Evolutionary conservation across 2,329 filamentous ascomycete species (phyloP).

Genomic region (Fusarium marasasianum): DNA sequence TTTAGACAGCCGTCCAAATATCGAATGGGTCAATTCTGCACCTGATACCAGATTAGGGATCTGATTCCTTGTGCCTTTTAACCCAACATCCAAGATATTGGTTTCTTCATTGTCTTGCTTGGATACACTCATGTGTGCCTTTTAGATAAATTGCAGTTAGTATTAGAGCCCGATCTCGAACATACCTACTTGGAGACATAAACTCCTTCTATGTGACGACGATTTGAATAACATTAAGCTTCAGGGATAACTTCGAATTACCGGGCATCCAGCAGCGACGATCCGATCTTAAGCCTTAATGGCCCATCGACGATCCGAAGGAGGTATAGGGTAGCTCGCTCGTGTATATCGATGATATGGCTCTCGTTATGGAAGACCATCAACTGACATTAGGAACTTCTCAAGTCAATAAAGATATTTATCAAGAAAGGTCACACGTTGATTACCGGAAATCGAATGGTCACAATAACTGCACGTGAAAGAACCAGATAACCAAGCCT

Average conservation of each 20-base stretch:
- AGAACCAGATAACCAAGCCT: background rate
- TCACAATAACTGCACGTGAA: background rate
- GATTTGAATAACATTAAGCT: background rate
- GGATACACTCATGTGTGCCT: background rate
- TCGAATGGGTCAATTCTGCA: background rate
- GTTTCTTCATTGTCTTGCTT: background rate
- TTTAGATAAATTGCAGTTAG: background rate
- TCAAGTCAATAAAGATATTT: accelerated
- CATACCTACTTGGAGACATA: background rate
- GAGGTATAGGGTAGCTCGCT: background rate
- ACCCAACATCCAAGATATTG: background rate
- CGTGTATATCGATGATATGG: too few relatives aligned
- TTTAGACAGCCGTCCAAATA: too few relatives aligned
- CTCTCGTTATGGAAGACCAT: background rate
- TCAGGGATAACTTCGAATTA: too few relatives aligned
- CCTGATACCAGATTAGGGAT: too few relatives aligned
- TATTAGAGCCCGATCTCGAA: background rate
- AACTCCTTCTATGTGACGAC: background rate
- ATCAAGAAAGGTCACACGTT: background rate
- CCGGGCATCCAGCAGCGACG: background rate
- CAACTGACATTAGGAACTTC: background rate
- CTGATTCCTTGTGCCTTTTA: background rate
- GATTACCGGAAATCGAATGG: background rate
- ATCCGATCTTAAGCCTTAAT: background rate
- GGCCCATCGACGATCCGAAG: background rate